phyloP scores from a whole-genome alignment of 169 alveolate genomes.

The Neospora caninum region DNA sequence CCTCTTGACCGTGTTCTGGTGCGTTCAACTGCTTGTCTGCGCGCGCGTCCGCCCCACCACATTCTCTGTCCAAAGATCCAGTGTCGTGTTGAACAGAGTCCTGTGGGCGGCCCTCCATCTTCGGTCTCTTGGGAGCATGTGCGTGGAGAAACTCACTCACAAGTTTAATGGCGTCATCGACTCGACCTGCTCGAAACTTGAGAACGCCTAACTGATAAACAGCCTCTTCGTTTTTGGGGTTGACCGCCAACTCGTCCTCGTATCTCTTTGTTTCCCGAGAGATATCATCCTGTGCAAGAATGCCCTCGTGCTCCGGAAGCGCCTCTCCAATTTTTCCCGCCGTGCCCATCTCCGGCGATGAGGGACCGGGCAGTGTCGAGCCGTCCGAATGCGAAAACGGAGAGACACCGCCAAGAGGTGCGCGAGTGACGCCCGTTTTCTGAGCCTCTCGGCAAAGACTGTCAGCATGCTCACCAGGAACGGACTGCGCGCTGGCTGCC shows the following conservation, averaged over 20 bases:
- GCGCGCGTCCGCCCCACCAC: too few species aligned
- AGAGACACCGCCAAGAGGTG: not conserved
- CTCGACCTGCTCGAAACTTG: not conserved
- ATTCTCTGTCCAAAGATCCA: too few species aligned
- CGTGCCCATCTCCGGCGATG: not conserved
- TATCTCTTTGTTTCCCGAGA: not conserved
- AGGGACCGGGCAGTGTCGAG: not conserved
- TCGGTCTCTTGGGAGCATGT: not conserved
- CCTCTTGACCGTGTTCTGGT: too few species aligned
- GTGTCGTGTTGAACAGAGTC: too few species aligned
- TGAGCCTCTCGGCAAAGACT: not conserved
- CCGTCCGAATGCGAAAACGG: not conserved
- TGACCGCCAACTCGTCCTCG: not conserved
- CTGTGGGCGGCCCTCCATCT: not conserved
- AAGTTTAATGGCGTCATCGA: not conserved
- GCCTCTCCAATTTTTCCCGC: not conserved
- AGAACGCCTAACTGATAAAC: conserved; percentile 14
- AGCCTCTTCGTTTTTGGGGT: not conserved
- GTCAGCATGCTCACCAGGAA: not conserved
- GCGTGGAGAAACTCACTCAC: not conserved
- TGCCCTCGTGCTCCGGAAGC: not conserved
- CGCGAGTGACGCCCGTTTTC: not conserved
- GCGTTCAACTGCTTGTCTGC: too few species aligned
- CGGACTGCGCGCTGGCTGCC: not conserved
- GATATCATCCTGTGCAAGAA: not conserved